Evolutionary conservation across 2,329 filamentous ascomycete species (phyloP), one percentile per base, ranked within the genome.

Genomic region (Aspergillus tanneri): DNA sequence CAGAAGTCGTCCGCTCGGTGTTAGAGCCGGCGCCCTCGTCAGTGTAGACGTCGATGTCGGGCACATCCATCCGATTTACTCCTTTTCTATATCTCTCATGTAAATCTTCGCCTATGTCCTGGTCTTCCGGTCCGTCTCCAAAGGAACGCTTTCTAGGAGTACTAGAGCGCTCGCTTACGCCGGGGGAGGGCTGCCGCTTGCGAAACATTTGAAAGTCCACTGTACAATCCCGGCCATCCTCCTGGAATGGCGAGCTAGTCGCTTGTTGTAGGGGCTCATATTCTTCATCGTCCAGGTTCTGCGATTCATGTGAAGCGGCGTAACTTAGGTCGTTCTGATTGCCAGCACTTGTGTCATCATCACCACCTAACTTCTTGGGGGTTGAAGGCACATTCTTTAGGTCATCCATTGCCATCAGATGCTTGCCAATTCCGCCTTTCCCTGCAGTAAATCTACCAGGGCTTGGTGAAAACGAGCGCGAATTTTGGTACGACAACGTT

Each of bases 401-500:
- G 16, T 57, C 44, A 24, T 58, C 42, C 9, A 62, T 51, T 30
- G 43, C 45, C 48, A 39, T 41, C 27, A 53, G 40, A 24, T 47
- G 54, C 22, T 53, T 49, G 36, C 56, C 56, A 46, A 54, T 51
- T 22, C 30, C 50, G 23, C 40, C 42, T 18, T 55, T 58, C 24
- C 44, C 54, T 22, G 46, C 47, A 25, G 52, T 48, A 23, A 48
- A 45, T 22, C 46, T 51, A 25, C 50, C 51, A 28, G 52, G 56
- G 44, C 51, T 55, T 32, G 60, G 58, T n/a, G 64, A 70, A 24
- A 60, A 59, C 39, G 60, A 60, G 50, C 71, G 67, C 34, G 64
- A 64, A 53, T 74, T 74, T 50, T 72, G 70, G 52, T 63, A 67
- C 36, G 70, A 71, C 21, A 69, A 60, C 32, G 70, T 69, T 37